Evolutionary conservation across 2,329 filamentous ascomycete genomes (phyloP), one percentile per base, ranked within the genome.

Genomic region (Xylariaceae sp.): DNA sequence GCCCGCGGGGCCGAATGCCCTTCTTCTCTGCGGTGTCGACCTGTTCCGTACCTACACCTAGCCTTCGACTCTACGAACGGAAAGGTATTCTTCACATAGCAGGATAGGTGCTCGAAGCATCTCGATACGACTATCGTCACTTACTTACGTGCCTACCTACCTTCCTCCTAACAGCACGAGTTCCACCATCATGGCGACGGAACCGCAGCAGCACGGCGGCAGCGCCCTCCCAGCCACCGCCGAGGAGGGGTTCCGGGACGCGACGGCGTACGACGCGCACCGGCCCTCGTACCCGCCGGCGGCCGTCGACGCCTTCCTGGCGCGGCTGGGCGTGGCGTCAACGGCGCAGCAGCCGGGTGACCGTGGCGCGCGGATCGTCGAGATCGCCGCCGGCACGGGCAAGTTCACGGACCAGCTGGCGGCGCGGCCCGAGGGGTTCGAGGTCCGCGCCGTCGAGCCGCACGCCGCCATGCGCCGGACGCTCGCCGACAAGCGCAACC

Each of bases 371-470:
- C 66, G 58, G 28, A 58, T 84, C 25, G 53, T 83, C 16, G 80
- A 85, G 51, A 61, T 85, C 13, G 80, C 71, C 2, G 76, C 78
- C 3, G 80, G 80, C 1, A 83, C 80, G 1, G 81, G 81, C 17
- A 83, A 83, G 49, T 78, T 84, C 49, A 84, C 80, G 0, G 75
- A 80, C 52, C 46, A 69, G 13, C 63, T 87, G 21, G 72, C 75
- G 5, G 60, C 55, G 11, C 62, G 79, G 19, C 60, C 67, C 1
- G 82, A 85, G 55, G 51, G 58, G 5, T 84, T 72, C 56, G 51
- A 72, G 26, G 63, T 87, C 41, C 49, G 77, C 29, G 72, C 78
- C 29, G 62, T 85, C 31, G 71, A 84, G 56, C 80, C 80, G 16
- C 72, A 83, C 48, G 60, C 60, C 36, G 68, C 65, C n/a, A 87